Conservation (phyloP, 2,329 filamentous ascomycete genomes). For the Cladosporium halotolerans region DNA sequence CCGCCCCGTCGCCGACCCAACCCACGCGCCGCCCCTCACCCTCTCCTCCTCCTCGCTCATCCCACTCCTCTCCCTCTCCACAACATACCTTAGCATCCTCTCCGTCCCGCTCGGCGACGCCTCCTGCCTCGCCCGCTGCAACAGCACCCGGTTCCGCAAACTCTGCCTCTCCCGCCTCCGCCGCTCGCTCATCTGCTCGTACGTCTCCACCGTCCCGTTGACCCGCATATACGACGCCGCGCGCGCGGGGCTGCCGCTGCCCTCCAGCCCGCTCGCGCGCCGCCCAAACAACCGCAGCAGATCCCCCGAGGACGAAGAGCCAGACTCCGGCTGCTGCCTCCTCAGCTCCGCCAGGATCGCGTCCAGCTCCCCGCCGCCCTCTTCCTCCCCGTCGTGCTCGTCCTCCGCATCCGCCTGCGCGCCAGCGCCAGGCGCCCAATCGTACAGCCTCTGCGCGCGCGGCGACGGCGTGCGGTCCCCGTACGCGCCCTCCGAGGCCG, state of each 20-base stretch:
- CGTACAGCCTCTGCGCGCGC: constrained; percentile 50
- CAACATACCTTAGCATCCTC: constrained; percentile 35
- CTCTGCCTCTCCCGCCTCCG: constrained; percentile 25
- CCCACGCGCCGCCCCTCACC: constrained; percentile 30
- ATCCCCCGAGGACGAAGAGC: constrained; percentile 22
- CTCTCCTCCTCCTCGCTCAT: constrained; percentile 30
- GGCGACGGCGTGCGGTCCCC: constrained; percentile 46
- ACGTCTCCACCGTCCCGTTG: constrained; percentile 17
- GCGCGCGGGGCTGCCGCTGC: constrained; percentile 23
- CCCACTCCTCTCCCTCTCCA: constrained; percentile 33
- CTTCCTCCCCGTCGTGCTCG: background rate
- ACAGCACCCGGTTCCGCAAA: constrained; percentile 26
- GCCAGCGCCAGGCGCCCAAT: constrained; percentile 47
- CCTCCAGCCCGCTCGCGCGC: constrained; percentile 29
- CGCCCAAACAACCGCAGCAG: constrained; percentile 33
- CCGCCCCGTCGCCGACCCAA: constrained; percentile 17
- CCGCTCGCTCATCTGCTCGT: constrained; percentile 24
- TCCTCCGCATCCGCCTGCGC: background rate
- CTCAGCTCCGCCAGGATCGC: constrained; percentile 37
- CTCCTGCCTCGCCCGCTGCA: constrained; percentile 28
- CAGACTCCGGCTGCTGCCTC: constrained; percentile 28
- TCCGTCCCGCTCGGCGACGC: constrained; percentile 29
- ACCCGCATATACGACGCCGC: constrained; percentile 15
- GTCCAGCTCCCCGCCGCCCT: constrained; percentile 33
- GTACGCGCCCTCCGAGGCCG: constrained; percentile 36